phyloP scores from a whole-genome alignment of 192 early-diverging fungal species.

The Gryganskiella cystojenkinii region DNA sequence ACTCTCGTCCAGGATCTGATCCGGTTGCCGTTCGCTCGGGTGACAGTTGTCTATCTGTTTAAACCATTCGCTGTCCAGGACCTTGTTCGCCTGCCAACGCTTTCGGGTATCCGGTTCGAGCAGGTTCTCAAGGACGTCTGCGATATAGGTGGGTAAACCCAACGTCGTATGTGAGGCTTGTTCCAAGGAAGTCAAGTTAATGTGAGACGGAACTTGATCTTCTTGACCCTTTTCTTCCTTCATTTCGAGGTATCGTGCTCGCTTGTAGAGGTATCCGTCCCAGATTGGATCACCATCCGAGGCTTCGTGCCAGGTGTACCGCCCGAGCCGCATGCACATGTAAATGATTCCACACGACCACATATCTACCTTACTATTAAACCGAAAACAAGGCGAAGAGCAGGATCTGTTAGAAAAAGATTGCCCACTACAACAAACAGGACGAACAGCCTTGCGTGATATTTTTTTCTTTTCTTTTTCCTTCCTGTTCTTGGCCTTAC shows the following conservation, averaged over 20 bases:
- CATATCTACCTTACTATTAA: slow-evolving; percentile 38
- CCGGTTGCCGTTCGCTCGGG: slow-evolving; percentile 12
- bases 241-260: slow-evolving; percentile 4
- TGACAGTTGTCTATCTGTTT: slow-evolving; percentile 47
- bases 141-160: background rate
- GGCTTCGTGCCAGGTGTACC: slow-evolving; percentile 25
- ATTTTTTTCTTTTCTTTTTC: no score
- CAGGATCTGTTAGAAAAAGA: background rate
- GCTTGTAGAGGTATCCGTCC: slow-evolving; percentile 13
- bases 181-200: slow-evolving; percentile 11
- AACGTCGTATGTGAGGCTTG: slow-evolving; percentile 13
- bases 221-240: background rate
- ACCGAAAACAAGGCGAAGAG: background rate
- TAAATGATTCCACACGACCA: slow-evolving; percentile 54
- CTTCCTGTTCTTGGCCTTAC: no score
- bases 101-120: slow-evolving; percentile 31
- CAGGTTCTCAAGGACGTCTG: slow-evolving; percentile 11
- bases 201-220: background rate
- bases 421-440: no score
- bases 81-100: slow-evolving; percentile 54
- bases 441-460: no score
- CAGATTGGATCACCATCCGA: slow-evolving; percentile 20
- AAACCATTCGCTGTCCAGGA: slow-evolving; percentile 51
- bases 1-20: slow-evolving; percentile 7
- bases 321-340: slow-evolving; percentile 34